phyloP scores from a whole-genome alignment of 495 filamentous ascomycete species.

The Hypoxylon lienhwacheense region DNA sequence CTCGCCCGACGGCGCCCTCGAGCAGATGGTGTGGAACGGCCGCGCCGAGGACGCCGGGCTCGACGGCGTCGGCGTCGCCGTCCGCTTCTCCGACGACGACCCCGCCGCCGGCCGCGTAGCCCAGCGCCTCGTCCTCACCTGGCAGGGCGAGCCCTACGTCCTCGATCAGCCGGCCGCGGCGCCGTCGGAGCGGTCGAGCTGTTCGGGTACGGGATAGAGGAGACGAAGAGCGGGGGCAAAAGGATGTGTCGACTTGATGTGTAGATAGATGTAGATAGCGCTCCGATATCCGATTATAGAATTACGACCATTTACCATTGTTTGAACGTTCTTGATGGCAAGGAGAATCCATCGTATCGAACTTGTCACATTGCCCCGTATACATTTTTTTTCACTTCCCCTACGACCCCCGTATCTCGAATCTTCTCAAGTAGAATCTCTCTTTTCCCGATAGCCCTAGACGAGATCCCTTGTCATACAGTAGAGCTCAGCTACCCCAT shows the following conservation, averaged over 20 bases:
- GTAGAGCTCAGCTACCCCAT: too few species aligned
- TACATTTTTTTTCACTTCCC: not conserved
- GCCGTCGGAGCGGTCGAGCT: not conserved
- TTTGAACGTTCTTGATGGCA: not conserved
- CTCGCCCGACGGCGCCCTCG: constrained; percentile 51
- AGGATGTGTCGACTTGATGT: too few species aligned
- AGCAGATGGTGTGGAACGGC: constrained; percentile 72
- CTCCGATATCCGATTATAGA: not conserved
- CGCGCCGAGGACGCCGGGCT: constrained; percentile 65
- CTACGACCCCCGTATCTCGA: too few species aligned
- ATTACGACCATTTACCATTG: not conserved
- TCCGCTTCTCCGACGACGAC: constrained; percentile 49
- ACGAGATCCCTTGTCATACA: too few species aligned
- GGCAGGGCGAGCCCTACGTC: constrained; percentile 54
- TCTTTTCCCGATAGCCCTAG: not conserved
- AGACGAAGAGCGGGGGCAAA: too few species aligned
- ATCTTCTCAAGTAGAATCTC: too few species aligned
- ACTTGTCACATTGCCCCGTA: not conserved
- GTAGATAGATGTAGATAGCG: not conserved
- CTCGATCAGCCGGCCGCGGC: not conserved
- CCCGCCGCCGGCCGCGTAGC: constrained; percentile 27
- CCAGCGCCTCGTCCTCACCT: constrained; percentile 53
- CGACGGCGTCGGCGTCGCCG: constrained; percentile 62
- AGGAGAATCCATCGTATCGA: not conserved
- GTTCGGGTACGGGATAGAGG: not conserved